A percentile compares a stretch with the other conserved stretches of the same genome.
phyloP scores from a whole-genome alignment of 768 basidiomycete genomes.

The Suillus occidentalis region DNA sequence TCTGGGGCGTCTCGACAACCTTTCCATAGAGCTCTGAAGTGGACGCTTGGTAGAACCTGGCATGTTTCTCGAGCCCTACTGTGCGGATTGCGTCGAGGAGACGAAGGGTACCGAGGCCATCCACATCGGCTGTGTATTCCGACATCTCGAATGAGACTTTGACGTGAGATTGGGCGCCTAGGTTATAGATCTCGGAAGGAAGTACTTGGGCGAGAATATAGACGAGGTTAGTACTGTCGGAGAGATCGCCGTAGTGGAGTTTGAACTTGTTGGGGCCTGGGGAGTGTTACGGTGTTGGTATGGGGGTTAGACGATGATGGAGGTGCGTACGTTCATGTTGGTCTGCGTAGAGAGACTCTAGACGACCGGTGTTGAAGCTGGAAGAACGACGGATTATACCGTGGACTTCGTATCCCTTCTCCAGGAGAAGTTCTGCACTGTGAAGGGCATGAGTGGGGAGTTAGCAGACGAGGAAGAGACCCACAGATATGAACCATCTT shows the following conservation, averaged over 20 bases:
- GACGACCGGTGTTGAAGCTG: slow-evolving; percentile 94
- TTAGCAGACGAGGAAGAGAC: slow-evolving; percentile 22
- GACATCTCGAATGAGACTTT: slow-evolving; percentile 99
- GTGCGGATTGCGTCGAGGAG: slow-evolving; percentile 95
- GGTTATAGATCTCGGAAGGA: slow-evolving; percentile 97
- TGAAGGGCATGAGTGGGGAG: slow-evolving; percentile 7
- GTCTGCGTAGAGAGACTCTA: slow-evolving; percentile 92
- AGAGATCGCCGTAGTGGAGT: slow-evolving; percentile 89
- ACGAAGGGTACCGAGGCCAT: slow-evolving; percentile 92
- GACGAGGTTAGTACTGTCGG: slow-evolving; percentile 95
- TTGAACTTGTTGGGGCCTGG: slow-evolving; percentile 75
- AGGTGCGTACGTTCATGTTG: slow-evolving; percentile 81
- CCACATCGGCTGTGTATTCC: slow-evolving; percentile 97
- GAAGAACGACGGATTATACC: slow-evolving; percentile 97
- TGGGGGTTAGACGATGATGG: slow-evolving; percentile 6
- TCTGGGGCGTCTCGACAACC: slow-evolving; percentile 93
- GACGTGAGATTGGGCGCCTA: slow-evolving; percentile 97
- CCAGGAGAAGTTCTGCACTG: slow-evolving; percentile 80
- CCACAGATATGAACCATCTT: slow-evolving; percentile 94
- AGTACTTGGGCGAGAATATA: slow-evolving; percentile 94
- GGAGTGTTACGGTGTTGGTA: background rate
- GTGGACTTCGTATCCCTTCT: slow-evolving; percentile 90
- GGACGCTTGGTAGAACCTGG: slow-evolving; percentile 96
- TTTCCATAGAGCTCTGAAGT: slow-evolving; percentile 98
- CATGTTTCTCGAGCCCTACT: slow-evolving; percentile 89